Percentiles rank a stretch among this genome's conserved stretches.
phyloP scores from a whole-genome alignment of 768 basidiomycete species.

The Tricholoma hemisulphureum region DNA sequence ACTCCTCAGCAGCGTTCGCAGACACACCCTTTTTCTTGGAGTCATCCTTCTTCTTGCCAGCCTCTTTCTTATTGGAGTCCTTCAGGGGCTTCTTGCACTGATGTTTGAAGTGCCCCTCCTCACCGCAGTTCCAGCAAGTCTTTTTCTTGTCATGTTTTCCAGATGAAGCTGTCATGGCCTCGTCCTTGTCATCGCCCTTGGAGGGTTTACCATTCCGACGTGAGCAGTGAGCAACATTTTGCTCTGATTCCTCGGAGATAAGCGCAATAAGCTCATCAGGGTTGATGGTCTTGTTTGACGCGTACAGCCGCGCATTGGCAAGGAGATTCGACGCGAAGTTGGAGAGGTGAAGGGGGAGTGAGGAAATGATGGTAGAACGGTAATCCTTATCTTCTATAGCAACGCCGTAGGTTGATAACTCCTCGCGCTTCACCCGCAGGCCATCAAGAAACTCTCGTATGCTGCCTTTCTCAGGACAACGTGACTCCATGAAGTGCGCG shows the following conservation, averaged over 20 bases:
- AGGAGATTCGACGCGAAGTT: not conserved
- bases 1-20: not conserved
- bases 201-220: too few species aligned
- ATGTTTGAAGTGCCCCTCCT: too few species aligned
- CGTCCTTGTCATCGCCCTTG: not conserved
- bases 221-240: too few species aligned
- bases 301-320: not conserved
- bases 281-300: not conserved
- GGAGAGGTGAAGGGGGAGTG: conserved; percentile 16
- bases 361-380: conserved; percentile 25
- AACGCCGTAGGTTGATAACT: conserved; percentile 27
- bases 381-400: conserved; percentile 23
- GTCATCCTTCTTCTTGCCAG: not conserved
- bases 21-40: not conserved
- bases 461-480: conserved; percentile 25
- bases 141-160: not conserved
- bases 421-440: conserved; percentile 20
- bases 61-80: not conserved
- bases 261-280: not conserved
- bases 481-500: conserved; percentile 23
- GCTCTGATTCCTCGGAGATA: not conserved
- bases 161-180: not conserved
- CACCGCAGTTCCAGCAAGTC: not conserved
- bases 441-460: conserved; percentile 25
- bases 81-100: not conserved